phyloP scores from a whole-genome alignment of 1,284 basidiomycete species.

The Pyrrhoderma lamaoense region DNA sequence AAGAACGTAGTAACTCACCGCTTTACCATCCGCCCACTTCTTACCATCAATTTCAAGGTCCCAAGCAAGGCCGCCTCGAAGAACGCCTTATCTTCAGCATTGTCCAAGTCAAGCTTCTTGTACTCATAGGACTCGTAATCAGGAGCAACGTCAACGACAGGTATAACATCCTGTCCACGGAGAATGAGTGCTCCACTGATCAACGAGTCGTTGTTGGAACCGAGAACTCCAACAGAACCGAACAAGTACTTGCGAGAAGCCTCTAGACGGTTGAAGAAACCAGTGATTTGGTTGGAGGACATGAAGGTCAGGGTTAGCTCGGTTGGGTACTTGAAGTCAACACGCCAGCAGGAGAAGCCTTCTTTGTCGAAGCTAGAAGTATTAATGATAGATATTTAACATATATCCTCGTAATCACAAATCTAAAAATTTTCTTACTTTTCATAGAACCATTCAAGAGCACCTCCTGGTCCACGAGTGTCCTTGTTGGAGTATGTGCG shows the following conservation, averaged over 20 bases:
- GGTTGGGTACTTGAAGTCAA: conserved; percentile 96
- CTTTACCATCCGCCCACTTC: conserved; percentile 84
- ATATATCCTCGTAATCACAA: conserved; percentile 9
- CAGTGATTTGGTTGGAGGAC: conserved; percentile 85
- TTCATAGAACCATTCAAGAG: conserved; percentile 86
- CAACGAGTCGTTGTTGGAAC: conserved; percentile 66
- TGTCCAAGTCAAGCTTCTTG: conserved; percentile 62
- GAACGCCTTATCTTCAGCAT: conserved; percentile 74
- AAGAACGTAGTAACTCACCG: conserved; percentile 44
- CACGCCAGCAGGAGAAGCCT: conserved; percentile 88
- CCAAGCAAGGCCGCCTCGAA: conserved; percentile 91
- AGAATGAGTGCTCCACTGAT: conserved; percentile 79
- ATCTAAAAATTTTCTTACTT: conserved; percentile 45
- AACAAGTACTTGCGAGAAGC: conserved; percentile 94
- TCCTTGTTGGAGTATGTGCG: conserved; percentile 97
- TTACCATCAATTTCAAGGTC: conserved; percentile 81
- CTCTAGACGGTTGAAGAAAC: conserved; percentile 96
- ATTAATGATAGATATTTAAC: not conserved
- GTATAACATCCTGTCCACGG: conserved; percentile 67
- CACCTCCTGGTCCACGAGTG: conserved; percentile 69
- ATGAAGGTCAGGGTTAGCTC: conserved; percentile 92
- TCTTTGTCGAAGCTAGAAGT: conserved; percentile 83
- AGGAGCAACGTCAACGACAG: conserved; percentile 79
- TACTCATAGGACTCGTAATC: conserved; percentile 90
- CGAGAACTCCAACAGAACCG: conserved; percentile 88